Base-by-base conservation (phyloP, 2,329 filamentous ascomycete genomes). In the Rutstroemia sp. region DNA sequence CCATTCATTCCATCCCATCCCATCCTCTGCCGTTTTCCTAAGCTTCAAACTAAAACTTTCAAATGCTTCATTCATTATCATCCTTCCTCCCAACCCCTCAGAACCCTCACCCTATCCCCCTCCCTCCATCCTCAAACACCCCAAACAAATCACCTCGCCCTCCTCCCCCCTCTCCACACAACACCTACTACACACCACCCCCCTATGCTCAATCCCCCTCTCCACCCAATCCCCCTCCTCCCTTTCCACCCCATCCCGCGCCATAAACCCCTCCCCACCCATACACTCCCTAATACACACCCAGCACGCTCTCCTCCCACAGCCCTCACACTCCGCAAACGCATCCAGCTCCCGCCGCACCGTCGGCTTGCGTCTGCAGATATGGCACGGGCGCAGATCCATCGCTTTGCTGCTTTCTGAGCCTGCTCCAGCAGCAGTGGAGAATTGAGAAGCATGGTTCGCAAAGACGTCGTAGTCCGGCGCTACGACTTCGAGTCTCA, bases 131-230 rank as follows among this genome's bases (percentile, higher is more conserved):
- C 61, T 61, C 42, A 85, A 72, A 61, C 86, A 88, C 1, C 82
- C 82, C 49, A 87, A 70, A 64, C 86, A 89, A 58, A 82, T 79
- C 5, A 87, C 78, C 49, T 88, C 83, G 25, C 85, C 85, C 53
- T 87, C 79, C 19, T 72, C 65, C 0, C 84, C 85, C 23, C 75
- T 76, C 67, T 89, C 86, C 3, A 87, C 77, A 66, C 85, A 88
- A 70, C 86, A 89, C 18, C 78, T 76, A 65, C 85, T 87, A 67
- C 86, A 89, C 2, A 88, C 74, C 62, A 80, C 77, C 37, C 75
- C 57, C 54, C 56, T 65, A 53, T 68, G 66, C 23, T 23, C 23
- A 23, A 23, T 23, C 23, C 23, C 23, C 23, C 23, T 23, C 23
- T 23, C 23, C 23, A 19, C 44, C 58, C 47, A 25, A 18, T 7